Evolutionary conservation across 2,329 filamentous ascomycete genomes (phyloP).

Genomic region (Hypomyces perniciosus): DNA sequence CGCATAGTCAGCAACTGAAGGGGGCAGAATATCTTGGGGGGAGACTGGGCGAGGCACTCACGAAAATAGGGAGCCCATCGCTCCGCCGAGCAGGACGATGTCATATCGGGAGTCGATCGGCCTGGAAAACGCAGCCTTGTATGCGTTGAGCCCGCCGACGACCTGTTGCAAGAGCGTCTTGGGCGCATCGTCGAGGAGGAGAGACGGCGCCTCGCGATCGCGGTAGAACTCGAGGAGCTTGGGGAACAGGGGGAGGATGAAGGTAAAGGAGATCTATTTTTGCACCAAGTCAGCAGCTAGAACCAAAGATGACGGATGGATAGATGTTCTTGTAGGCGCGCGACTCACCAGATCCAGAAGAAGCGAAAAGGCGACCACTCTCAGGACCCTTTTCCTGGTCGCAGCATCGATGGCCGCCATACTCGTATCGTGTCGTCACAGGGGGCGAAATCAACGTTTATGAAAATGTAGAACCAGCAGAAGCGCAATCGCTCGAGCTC

Average conservation of each 20-base stretch:
- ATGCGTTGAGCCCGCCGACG: constrained; percentile 78
- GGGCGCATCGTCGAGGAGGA: constrained; percentile 37
- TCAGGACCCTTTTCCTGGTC: constrained; percentile 73
- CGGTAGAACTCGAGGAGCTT: constrained; percentile 95
- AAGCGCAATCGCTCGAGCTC: too few relatives aligned
- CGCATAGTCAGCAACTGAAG: background rate
- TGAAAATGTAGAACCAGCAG: too few relatives aligned
- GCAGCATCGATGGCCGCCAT: constrained; percentile 44
- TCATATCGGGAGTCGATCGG: constrained; percentile 97
- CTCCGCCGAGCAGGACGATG: constrained; percentile 89
- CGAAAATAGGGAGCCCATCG: constrained; percentile 86
- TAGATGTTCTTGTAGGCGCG: background rate
- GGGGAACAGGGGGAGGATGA: constrained; percentile 93
- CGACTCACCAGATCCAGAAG: constrained; percentile 73
- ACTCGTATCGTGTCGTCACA: constrained; percentile 16
- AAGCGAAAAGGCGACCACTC: constrained; percentile 82
- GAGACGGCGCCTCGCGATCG: constrained; percentile 62
- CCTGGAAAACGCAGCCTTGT: constrained; percentile 87
- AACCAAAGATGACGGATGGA: background rate
- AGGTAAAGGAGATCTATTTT: constrained; percentile 87
- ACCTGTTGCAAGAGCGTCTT: constrained; percentile 71
- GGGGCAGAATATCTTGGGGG: background rate
- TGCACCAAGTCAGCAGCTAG: constrained; percentile 9
- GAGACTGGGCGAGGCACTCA: constrained; percentile 24
- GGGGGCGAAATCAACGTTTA: background rate